Evolutionary conservation across 176 grass and related monocot species (phyloP), one percentile per base, ranked within the genome.

Genomic region (Otatea glauca): DNA sequence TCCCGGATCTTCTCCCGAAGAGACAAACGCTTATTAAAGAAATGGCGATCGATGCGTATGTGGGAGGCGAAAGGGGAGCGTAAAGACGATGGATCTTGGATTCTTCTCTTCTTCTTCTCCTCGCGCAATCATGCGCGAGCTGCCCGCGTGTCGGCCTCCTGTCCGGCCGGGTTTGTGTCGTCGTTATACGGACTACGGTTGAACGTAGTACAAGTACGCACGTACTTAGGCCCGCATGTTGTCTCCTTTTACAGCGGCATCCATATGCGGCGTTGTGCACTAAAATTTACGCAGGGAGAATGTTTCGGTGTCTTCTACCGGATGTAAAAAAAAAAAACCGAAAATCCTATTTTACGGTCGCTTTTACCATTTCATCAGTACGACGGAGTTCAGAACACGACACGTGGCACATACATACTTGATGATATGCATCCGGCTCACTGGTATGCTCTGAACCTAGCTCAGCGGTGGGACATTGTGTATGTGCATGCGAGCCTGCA

Each of bases 71-170:
- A n/a, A 65, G 27, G 62, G 72, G 38, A 37, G 35, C 18, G 29
- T 62, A 78, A 86, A 79, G 84, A 79, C 42, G 84, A 39, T 81
- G 70, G 67, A 87, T 87, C 85, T 87, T 81, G 81, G 87, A 89
- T 89, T 80, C 87, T 89, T 88, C 81, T 50, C 72, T 55, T 34
- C 49, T 70, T 66, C 74, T 62, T 51, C 21, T 58, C 68, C 55
- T 66, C 61, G 77, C 68, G 75, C 60, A 83, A 88, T 83, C 86
- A 88, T 77, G n/a, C 61, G 41, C 6, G 32, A 17, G 72, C 86
- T 76, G 53, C 79, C 86, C 79, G 79, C 79, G 53, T 88, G 86
- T 88, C 86, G 62, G 63, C 9, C 54, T 70, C 75, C 55, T 86
- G 84, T 70, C 83, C 53, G 17, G 41, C 74, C 37, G 17, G 16